Evolutionary conservation across 495 filamentous ascomycete species (phyloP).

Genomic region (Clavariopsis aquatica): DNA sequence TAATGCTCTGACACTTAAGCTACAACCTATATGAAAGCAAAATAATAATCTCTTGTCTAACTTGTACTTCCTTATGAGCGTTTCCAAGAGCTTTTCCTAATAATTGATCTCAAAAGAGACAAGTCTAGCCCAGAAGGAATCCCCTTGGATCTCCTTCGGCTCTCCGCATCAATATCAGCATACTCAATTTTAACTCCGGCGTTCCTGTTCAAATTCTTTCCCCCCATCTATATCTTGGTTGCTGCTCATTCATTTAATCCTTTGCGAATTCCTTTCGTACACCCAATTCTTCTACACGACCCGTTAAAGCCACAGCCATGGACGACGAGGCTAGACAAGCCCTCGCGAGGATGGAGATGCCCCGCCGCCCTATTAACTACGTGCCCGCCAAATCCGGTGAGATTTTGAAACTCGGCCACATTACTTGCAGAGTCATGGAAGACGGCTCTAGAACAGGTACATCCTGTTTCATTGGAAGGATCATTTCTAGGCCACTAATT

Average conservation of each 20-base stretch:
- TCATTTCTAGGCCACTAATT: neutral
- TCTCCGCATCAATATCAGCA: constrained; percentile 7
- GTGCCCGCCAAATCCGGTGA: constrained; percentile 46
- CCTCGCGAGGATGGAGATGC: constrained; percentile 39
- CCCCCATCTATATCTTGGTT: neutral
- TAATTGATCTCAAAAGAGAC: too few relatives aligned
- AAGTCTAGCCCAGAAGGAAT: neutral
- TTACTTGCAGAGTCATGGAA: constrained; percentile 52
- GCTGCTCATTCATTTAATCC: neutral
- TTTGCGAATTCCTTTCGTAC: neutral
- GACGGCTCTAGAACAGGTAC: constrained; percentile 48
- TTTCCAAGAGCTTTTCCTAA: too few relatives aligned
- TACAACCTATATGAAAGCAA: too few relatives aligned
- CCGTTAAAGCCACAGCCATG: constrained; percentile 4
- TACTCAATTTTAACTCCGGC: neutral
- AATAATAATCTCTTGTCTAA: too few relatives aligned
- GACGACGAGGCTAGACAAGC: constrained; percentile 31
- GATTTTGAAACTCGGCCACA: constrained; percentile 44
- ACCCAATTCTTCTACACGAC: neutral
- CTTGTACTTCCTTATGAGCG: too few relatives aligned
- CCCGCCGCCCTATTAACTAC: constrained; percentile 45
- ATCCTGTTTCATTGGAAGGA: neutral
- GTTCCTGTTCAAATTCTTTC: neutral
- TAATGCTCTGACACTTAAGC: too few relatives aligned
- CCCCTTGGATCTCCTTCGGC: constrained; percentile 1